A percentile compares a stretch with the other conserved stretches of the same genome.
These are phyloP conservation scores for Haplosporangium sp. DNA, from an alignment of 371 early-diverging fungal genomes.

Conservation along the genomic window DNA sequence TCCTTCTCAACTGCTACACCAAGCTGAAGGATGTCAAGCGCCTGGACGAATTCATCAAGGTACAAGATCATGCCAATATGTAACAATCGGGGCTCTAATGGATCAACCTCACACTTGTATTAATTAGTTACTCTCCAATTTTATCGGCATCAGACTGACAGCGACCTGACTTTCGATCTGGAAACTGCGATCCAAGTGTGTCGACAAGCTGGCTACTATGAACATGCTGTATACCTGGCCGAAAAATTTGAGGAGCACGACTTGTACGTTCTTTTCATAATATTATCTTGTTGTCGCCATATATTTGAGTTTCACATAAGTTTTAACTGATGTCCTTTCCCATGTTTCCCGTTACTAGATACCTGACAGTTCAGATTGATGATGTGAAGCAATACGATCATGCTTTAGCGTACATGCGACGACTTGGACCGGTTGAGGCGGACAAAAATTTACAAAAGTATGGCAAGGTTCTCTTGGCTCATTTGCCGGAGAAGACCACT, in stretches of 20 bases:
- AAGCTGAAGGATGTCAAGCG: slow-evolving; percentile 88
- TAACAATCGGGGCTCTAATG: background rate
- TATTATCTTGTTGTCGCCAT: background rate
- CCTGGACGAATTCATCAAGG: slow-evolving; percentile 89
- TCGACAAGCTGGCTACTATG: slow-evolving; percentile 88
- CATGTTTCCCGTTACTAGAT: slow-evolving; percentile 29
- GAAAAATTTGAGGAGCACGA: slow-evolving; percentile 84
- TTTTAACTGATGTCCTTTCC: background rate
- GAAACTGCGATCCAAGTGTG: slow-evolving; percentile 95
- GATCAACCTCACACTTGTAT: background rate
- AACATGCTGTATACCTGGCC: slow-evolving; percentile 90
- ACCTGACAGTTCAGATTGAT: slow-evolving; percentile 86
- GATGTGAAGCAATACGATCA: slow-evolving; percentile 83
- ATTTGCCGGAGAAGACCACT: slow-evolving; percentile 83
- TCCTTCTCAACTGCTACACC: slow-evolving; percentile 96
- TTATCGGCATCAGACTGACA: slow-evolving; percentile 60
- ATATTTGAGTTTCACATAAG: background rate
- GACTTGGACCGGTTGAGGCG: slow-evolving; percentile 67
- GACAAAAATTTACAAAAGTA: slow-evolving; percentile 77
- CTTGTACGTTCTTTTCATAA: slow-evolving; percentile 61
- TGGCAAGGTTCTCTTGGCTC: slow-evolving; percentile 79
- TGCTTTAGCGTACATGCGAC: slow-evolving; percentile 77
- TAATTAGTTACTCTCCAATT: background rate
- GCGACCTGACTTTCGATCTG: slow-evolving; percentile 84
- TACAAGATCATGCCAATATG: slow-evolving; percentile 5